phyloP scores from a whole-genome alignment of 352 stramenopile species.

The Phytophthora podocarpi region DNA sequence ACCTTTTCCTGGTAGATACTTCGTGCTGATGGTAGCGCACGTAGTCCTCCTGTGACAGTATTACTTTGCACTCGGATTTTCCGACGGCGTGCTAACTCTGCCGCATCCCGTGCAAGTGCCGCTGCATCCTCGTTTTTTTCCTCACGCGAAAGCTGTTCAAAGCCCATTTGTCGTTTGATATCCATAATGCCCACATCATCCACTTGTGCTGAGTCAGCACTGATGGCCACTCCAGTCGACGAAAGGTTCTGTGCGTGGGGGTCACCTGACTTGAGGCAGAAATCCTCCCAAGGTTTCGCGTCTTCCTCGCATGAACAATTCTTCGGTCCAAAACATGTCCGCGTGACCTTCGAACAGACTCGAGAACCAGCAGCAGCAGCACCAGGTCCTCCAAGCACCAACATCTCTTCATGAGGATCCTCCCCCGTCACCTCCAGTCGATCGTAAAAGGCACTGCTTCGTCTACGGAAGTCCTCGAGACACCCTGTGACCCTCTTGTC shows the following conservation, averaged over 20 bases:
- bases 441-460: constrained; percentile 50
- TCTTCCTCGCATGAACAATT: constrained; percentile 59
- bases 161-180: constrained; percentile 74
- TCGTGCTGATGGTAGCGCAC: constrained; percentile 22
- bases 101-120: constrained; percentile 30
- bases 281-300: constrained; percentile 55
- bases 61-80: neutral
- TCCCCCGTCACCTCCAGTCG: constrained; percentile 56
- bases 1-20: constrained; percentile 52
- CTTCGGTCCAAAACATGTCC: constrained; percentile 48
- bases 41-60: constrained; percentile 7
- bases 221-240: neutral
- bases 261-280: constrained; percentile 40
- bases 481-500: constrained; percentile 59
- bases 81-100: constrained; percentile 26
- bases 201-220: neutral
- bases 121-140: constrained; percentile 25
- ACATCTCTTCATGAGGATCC: constrained; percentile 61
- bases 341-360: constrained; percentile 24
- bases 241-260: neutral
- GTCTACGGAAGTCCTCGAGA: constrained; percentile 42
- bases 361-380: neutral
- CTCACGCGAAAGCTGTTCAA: constrained; percentile 32
- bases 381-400: constrained; percentile 26
- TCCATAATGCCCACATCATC: constrained; percentile 59